Evolutionary conservation across 139 green algal species (phyloP).

Genomic region (Chlorella sorokiniana): DNA sequence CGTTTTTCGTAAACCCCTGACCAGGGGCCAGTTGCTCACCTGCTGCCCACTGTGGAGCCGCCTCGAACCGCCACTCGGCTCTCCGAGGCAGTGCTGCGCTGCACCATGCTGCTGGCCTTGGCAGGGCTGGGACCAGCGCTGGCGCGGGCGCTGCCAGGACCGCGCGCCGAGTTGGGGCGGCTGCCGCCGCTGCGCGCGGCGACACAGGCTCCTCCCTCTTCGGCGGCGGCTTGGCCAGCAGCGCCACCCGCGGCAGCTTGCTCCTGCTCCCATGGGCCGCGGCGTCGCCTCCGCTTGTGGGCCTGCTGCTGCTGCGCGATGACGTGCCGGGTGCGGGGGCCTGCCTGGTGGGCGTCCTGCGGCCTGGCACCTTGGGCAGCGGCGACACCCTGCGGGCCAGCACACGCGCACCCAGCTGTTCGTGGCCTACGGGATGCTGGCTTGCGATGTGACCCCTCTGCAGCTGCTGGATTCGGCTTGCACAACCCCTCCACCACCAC

Average conservation of each 20-base stretch:
- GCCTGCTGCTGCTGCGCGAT: background rate
- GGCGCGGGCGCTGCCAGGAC: background rate
- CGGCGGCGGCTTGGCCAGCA: slow-evolving; percentile 33
- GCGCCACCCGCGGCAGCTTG: slow-evolving; percentile 31
- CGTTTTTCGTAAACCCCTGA: too few species aligned
- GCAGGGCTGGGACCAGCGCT: slow-evolving; percentile 21
- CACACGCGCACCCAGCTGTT: too few species aligned
- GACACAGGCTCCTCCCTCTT: slow-evolving; percentile 29
- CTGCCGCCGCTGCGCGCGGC: background rate
- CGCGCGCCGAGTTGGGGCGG: background rate
- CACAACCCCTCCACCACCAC: too few species aligned
- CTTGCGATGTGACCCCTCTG: too few species aligned
- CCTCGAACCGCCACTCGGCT: background rate
- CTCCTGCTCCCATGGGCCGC: background rate
- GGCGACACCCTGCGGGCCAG: slow-evolving; percentile 12
- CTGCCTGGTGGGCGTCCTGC: background rate
- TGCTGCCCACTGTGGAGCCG: background rate
- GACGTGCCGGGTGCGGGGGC: background rate
- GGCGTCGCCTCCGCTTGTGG: background rate
- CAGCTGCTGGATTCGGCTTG: too few species aligned
- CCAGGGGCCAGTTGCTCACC: background rate
- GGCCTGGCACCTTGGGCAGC: background rate
- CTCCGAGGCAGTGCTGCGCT: background rate
- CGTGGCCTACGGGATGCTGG: too few species aligned
- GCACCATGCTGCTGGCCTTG: background rate